Base-by-base conservation (phyloP, 306 rosid genomes). In the Pyrus communis region DNA sequence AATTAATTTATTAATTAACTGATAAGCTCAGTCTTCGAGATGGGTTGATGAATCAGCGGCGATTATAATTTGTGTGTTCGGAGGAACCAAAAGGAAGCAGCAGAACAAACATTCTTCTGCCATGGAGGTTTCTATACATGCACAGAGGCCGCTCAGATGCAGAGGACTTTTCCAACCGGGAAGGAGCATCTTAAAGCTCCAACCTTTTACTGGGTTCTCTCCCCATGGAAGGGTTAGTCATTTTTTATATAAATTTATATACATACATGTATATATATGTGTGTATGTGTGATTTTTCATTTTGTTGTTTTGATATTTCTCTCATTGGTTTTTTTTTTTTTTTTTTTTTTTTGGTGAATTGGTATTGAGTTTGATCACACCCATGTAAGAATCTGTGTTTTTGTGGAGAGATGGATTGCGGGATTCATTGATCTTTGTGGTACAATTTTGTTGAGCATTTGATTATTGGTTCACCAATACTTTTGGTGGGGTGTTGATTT, bases 71-170 rank as follows among this genome's bases (percentile, higher is more conserved):
- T 62, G 55, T 67, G 74, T 58, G 11, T 40, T 77, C 19, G 70
- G 28, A 11, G 75, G 66, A 75, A n/a, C 51, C 61, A 84, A 22
- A 30, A 69, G 76, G 71, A 70, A 67, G 73, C 25, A 59, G 51
- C 55, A 15, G 21, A 49, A 15, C 21, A 15, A 33, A 38, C 57
- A n/a, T 73, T 33, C 51, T 72, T 73, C 52, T 73, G 68, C 54
- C 30, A 87, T 89, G 96, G 92, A 86, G 54, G 64, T 85, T 76
- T 80, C 88, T 45, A 57, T 90, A 82, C 88, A 82, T 40, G 81
- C 82, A 11, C 88, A 82, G 28, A 76, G 75, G 78, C 77, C 87
- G 35, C 54, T 80, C 72, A 75, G 77, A 55, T 82, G 82, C 79
- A 70, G 87, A 79, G 80, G 83, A 1, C 77, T 61, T 58, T 85